These are phyloP conservation scores for Geotrichum cucujoidarum DNA, from an alignment of 1,139 yeast species.

Conservation along the genomic window DNA sequence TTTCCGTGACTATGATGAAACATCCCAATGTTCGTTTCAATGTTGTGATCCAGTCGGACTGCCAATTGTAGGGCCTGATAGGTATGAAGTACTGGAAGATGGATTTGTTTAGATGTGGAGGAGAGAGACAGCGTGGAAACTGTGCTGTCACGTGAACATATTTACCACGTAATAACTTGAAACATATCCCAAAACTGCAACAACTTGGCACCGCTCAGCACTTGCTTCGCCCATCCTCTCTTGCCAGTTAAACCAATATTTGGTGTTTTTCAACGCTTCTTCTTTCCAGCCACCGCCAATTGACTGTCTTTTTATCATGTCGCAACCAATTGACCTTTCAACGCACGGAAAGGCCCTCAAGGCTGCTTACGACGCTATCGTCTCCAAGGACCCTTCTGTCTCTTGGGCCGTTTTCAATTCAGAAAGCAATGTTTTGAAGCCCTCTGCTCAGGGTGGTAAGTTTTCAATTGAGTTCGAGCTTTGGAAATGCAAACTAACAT, in stretches of 20 bases:
- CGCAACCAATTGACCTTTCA: conserved; percentile 36
- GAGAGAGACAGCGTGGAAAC: neutral
- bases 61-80: too few species aligned
- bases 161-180: too few species aligned
- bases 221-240: too few species aligned
- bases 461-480: neutral
- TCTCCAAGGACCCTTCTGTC: conserved; percentile 39
- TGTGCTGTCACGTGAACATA: too few species aligned
- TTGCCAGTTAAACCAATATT: too few species aligned
- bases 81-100: too few species aligned
- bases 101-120: neutral
- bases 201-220: too few species aligned
- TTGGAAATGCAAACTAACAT: neutral
- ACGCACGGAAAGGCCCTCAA: conserved; percentile 40
- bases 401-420: conserved; percentile 44
- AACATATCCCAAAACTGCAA: neutral
- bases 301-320: conserved; percentile 24
- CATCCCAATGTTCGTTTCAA: neutral
- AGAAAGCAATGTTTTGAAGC: conserved; percentile 36
- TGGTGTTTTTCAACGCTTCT: neutral
- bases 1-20: conserved; percentile 7
- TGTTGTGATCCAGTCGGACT: neutral
- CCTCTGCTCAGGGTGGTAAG: conserved; percentile 35
- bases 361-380: conserved; percentile 39
- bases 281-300: neutral